Evolutionary conservation across 495 filamentous ascomycete species (phyloP).

Genomic region (Aspergillus homomorphus): DNA sequence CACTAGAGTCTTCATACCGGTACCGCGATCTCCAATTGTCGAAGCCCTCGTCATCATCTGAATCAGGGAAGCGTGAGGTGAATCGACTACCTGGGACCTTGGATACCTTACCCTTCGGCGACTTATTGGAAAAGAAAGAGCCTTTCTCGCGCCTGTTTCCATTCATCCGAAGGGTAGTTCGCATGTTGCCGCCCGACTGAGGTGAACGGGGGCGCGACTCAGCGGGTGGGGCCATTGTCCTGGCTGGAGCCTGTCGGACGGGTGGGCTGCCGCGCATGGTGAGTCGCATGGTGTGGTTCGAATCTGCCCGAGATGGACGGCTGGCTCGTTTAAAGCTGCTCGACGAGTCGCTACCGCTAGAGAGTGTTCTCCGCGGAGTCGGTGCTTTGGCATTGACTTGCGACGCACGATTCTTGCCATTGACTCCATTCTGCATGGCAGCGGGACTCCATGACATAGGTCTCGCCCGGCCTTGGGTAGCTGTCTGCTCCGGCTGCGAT

Average conservation of each 20-base stretch:
- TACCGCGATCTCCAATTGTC: conserved; percentile 52
- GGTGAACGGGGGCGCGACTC: conserved; percentile 34
- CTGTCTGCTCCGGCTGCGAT: background rate
- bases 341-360: conserved; percentile 58
- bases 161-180: conserved; percentile 49
- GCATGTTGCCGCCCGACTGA: conserved; percentile 38
- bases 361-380: conserved; percentile 30
- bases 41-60: conserved; percentile 61
- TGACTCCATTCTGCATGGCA: conserved; percentile 13
- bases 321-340: conserved; percentile 58
- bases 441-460: conserved; percentile 30
- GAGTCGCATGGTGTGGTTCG: conserved; percentile 50
- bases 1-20: conserved; percentile 80
- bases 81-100: conserved; percentile 22
- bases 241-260: conserved; percentile 19
- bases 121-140: conserved; percentile 47
- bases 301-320: conserved; percentile 32
- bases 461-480: conserved; percentile 16
- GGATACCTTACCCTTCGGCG: conserved; percentile 33
- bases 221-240: conserved; percentile 26
- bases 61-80: conserved; percentile 58
- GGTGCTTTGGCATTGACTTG: conserved; percentile 8
- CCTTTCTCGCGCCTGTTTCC: conserved; percentile 34
- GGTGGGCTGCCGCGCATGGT: conserved; percentile 48
- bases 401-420: conserved; percentile 2